phyloP scores from a whole-genome alignment of 306 rosid genomes.

The Acacia acuminata region DNA sequence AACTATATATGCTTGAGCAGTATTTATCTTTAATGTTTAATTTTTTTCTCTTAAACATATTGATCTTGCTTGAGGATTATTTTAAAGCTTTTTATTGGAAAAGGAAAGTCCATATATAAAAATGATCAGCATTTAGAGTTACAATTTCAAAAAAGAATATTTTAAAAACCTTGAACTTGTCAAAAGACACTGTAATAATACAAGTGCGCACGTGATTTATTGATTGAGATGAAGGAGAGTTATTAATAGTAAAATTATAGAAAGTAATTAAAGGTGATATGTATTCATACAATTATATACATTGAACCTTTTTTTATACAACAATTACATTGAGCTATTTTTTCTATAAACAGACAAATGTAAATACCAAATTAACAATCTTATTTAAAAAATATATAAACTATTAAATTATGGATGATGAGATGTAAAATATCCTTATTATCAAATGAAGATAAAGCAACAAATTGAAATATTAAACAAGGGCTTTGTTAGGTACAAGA shows the following conservation, averaged over 20 bases:
- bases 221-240: neutral
- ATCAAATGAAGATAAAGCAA: neutral
- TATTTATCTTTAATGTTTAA: neutral
- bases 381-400: too few species aligned
- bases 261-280: neutral
- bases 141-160: neutral
- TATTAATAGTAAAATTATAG: neutral
- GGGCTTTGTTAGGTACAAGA: neutral
- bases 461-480: neutral
- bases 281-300: neutral
- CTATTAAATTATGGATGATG: neutral
- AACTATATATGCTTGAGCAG: neutral
- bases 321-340: neutral
- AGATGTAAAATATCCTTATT: neutral
- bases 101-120: neutral
- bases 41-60: neutral
- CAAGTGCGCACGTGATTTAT: neutral
- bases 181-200: neutral
- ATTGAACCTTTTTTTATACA: neutral
- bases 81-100: neutral
- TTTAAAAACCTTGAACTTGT: neutral
- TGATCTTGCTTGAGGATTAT: too few species aligned
- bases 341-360: neutral
- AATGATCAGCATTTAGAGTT: neutral
- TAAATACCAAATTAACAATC: neutral